A percentile compares a stretch with the other conserved stretches of the same genome.
phyloP scores from a whole-genome alignment of 163 green algal species.

The Picocystis sp. region DNA sequence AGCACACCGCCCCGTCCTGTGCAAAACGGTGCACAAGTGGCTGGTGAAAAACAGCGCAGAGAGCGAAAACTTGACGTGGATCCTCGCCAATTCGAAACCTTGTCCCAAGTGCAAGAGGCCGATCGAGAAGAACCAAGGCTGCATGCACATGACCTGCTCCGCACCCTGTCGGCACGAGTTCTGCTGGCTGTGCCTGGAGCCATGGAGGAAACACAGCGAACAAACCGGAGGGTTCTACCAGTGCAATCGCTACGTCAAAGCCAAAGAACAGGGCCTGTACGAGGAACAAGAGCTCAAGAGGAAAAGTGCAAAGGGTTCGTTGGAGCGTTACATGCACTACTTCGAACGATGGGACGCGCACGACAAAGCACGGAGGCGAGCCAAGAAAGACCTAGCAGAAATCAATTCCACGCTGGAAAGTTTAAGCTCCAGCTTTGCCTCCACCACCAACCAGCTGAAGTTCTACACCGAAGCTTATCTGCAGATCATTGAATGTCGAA shows the following conservation, averaged over 20 bases:
- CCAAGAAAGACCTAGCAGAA: too few species aligned
- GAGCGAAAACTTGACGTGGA: constrained; percentile 84
- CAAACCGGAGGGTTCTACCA: constrained; percentile 88
- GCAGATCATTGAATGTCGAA: constrained; percentile 83
- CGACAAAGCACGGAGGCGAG: constrained; percentile 28
- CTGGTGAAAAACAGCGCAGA: constrained; percentile 90
- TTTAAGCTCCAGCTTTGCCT: constrained; percentile 1
- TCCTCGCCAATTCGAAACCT: constrained; percentile 90
- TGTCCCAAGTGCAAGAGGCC: constrained; percentile 67
- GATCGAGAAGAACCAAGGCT: constrained; percentile 98
- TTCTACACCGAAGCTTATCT: constrained; percentile 2
- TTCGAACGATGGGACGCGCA: constrained; percentile 92
- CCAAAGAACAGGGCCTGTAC: constrained; percentile 56
- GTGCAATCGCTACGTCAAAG: constrained; percentile 67
- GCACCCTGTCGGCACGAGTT: constrained; percentile 5
- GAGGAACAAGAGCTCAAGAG: constrained; percentile 57
- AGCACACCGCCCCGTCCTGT: constrained; percentile 81
- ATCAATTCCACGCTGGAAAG: too few species aligned
- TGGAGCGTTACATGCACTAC: constrained; percentile 97
- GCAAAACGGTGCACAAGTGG: constrained; percentile 69
- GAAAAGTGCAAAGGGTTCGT: constrained; percentile 62
- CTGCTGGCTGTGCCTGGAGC: constrained; percentile 84
- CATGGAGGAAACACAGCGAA: constrained; percentile 85
- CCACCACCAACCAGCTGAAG: constrained; percentile 2
- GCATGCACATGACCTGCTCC: constrained; percentile 98